phyloP scores from a whole-genome alignment of 352 stramenopile genomes.

The Elongisporangium anandrum region DNA sequence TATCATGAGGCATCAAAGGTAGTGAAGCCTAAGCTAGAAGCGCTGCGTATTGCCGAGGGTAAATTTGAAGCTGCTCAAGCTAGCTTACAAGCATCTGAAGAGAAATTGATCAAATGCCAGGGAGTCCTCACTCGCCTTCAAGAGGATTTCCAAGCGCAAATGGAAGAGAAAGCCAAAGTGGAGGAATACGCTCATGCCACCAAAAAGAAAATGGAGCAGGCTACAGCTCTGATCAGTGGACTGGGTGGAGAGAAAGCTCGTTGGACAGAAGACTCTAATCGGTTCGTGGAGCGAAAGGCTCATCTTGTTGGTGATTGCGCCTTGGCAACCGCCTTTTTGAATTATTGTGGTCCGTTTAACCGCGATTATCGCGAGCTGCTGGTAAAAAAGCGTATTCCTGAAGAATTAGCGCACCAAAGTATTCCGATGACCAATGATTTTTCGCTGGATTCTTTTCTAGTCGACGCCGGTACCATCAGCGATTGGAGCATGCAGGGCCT shows the following conservation, averaged over 20 bases:
- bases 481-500: constrained; percentile 89
- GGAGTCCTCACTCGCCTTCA: constrained; percentile 65
- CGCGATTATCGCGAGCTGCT: constrained; percentile 70
- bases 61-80: constrained; percentile 82
- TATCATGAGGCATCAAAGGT: constrained; percentile 92
- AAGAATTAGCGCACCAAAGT: constrained; percentile 52
- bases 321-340: constrained; percentile 82
- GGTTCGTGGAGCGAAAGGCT: constrained; percentile 78
- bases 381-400: constrained; percentile 52
- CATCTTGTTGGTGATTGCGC: constrained; percentile 87
- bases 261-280: constrained; percentile 88
- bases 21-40: constrained; percentile 92
- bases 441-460: constrained; percentile 68
- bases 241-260: constrained; percentile 77
- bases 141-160: constrained; percentile 86
- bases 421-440: constrained; percentile 71
- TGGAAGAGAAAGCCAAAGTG: constrained; percentile 83
- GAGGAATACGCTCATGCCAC: constrained; percentile 82
- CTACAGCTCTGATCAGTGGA: constrained; percentile 83
- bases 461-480: constrained; percentile 69
- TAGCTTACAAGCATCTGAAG: constrained; percentile 62
- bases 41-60: constrained; percentile 83
- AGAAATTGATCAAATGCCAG: constrained; percentile 69
- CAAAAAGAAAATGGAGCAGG: constrained; percentile 89
- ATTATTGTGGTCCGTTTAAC: constrained; percentile 91